Evolutionary conservation across 1,284 basidiomycete genomes (phyloP).

Genomic region (Irpex sp.): DNA sequence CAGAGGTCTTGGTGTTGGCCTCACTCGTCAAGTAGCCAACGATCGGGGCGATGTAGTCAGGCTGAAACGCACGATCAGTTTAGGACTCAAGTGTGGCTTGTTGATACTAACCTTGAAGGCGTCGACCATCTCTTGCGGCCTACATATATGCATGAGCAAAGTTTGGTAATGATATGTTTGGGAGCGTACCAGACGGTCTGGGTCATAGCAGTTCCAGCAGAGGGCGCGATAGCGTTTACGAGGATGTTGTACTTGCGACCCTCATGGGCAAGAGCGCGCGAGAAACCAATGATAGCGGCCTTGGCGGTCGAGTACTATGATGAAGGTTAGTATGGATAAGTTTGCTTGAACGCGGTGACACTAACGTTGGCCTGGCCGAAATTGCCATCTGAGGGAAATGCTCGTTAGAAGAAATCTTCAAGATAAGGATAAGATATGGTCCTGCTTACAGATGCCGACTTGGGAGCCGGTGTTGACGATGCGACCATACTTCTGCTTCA

Average conservation of each 20-base stretch:
- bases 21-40: constrained; percentile 90
- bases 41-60: constrained; percentile 89
- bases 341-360: constrained; percentile 1
- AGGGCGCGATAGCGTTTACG: constrained; percentile 87
- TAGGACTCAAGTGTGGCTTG: not conserved
- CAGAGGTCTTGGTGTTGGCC: constrained; percentile 76
- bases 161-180: not conserved
- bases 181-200: constrained; percentile 67
- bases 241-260: constrained; percentile 90
- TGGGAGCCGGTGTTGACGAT: constrained; percentile 93
- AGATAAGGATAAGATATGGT: not conserved
- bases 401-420: constrained; percentile 7
- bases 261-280: constrained; percentile 88
- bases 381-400: constrained; percentile 69
- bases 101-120: constrained; percentile 71
- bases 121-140: constrained; percentile 91
- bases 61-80: constrained; percentile 31
- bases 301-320: constrained; percentile 87
- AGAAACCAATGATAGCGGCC: constrained; percentile 89
- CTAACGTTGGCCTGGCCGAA: constrained; percentile 87
- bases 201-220: constrained; percentile 91
- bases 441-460: constrained; percentile 82
- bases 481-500: constrained; percentile 95
- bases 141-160: constrained; percentile 23
- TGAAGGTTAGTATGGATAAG: not conserved